Percentiles rank a stretch among this genome's conserved stretches.
Evolutionary conservation across 192 early-diverging fungal genomes (phyloP).

Genomic region (Coemansia asiatica): DNA sequence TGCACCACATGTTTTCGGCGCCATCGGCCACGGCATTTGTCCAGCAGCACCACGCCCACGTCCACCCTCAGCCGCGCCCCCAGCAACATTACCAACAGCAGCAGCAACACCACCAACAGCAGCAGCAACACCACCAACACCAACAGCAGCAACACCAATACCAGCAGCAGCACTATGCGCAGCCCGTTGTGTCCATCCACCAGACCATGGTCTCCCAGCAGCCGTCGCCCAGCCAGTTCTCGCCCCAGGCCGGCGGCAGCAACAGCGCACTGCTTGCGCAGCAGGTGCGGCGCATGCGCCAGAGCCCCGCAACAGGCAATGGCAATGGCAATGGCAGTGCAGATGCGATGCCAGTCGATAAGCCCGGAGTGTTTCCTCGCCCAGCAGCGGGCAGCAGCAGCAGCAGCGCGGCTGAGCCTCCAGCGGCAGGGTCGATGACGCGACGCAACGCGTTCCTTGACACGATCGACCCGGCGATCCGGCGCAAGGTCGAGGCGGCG

Average conservation of each 20-base stretch:
- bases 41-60: constrained; percentile 31
- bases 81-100: constrained; percentile 18
- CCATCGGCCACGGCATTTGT: constrained; percentile 12
- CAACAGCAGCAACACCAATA: constrained; percentile 19
- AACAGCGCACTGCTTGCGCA: constrained; percentile 36
- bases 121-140: constrained; percentile 15
- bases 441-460: constrained; percentile 50
- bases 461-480: constrained; percentile 48
- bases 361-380: neutral
- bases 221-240: constrained; percentile 22
- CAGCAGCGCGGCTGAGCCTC: constrained; percentile 1
- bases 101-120: constrained; percentile 19
- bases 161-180: constrained; percentile 18
- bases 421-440: constrained; percentile 38
- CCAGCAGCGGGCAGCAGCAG: constrained; percentile 3
- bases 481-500: constrained; percentile 50
- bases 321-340: constrained; percentile 1
- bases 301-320: constrained; percentile 8
- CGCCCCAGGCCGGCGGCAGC: constrained; percentile 12
- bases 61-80: constrained; percentile 8
- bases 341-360: constrained; percentile 17
- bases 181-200: constrained; percentile 24
- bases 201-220: constrained; percentile 32
- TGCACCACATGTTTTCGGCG: constrained; percentile 49
- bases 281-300: constrained; percentile 37